These are phyloP conservation scores for Xylaria venustula DNA, from an alignment of 495 filamentous ascomycete species.

Conservation along the genomic window DNA sequence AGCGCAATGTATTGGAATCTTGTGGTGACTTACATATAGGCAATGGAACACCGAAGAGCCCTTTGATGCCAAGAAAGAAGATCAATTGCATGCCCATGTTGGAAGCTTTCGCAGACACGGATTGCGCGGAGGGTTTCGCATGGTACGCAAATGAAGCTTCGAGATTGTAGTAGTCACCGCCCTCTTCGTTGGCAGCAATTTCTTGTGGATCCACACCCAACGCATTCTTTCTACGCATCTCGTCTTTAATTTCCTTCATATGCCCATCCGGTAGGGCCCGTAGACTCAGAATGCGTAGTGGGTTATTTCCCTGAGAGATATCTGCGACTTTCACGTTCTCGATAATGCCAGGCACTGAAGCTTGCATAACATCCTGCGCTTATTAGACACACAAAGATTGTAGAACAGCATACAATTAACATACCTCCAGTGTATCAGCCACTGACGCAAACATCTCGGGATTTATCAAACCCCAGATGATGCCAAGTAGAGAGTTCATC, in stretches of 20 bases:
- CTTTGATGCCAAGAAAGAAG: slow-evolving; percentile 87
- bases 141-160: slow-evolving; percentile 94
- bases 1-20: not conserved
- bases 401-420: not conserved
- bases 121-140: slow-evolving; percentile 67
- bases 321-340: slow-evolving; percentile 96
- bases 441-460: slow-evolving; percentile 84
- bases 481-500: slow-evolving; percentile 82
- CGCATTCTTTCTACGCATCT: slow-evolving; percentile 73
- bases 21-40: slow-evolving; percentile 60
- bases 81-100: slow-evolving; percentile 96
- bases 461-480: slow-evolving; percentile 87
- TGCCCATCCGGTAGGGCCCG: slow-evolving; percentile 82
- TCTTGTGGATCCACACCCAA: slow-evolving; percentile 85
- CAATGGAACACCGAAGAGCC: slow-evolving; percentile 82
- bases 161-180: slow-evolving; percentile 90
- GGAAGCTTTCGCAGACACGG: slow-evolving; percentile 72
- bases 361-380: slow-evolving; percentile 83
- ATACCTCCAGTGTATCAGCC: slow-evolving; percentile 47
- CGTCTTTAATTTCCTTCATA: slow-evolving; percentile 73
- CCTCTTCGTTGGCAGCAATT: slow-evolving; percentile 83
- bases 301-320: slow-evolving; percentile 90
- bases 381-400: slow-evolving; percentile 54
- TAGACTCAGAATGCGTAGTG: slow-evolving; percentile 83
- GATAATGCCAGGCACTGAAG: slow-evolving; percentile 81